Evolutionary conservation across 768 basidiomycete species (phyloP).

Genomic region (Clitopilus hobsonii): DNA sequence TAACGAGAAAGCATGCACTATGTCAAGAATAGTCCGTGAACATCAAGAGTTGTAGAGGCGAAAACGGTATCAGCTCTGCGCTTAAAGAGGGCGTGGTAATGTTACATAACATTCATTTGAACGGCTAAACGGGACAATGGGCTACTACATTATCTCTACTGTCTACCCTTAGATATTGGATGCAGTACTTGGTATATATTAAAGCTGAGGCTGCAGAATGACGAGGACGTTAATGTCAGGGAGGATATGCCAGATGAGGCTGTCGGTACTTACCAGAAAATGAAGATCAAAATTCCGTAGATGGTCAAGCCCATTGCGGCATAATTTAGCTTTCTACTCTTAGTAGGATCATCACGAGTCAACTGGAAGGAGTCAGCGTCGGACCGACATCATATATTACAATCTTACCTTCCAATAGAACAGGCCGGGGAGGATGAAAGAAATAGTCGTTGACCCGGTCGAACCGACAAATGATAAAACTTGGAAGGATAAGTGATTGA

Average conservation of each 20-base stretch:
- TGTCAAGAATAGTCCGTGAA: conserved; percentile 13
- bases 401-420: conserved; percentile 84
- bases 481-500: conserved; percentile 21
- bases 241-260: neutral
- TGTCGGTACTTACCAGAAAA: conserved; percentile 72
- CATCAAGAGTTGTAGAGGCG: neutral
- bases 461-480: conserved; percentile 96
- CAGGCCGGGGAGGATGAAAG: conserved; percentile 90
- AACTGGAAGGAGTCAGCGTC: too few species aligned
- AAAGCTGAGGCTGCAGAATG: conserved; percentile 58
- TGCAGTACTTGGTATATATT: conserved; percentile 68
- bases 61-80: neutral
- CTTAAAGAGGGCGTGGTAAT: neutral
- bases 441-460: conserved; percentile 94
- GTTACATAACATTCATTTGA: conserved; percentile 5
- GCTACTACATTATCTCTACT: conserved; percentile 14
- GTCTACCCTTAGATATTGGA: conserved; percentile 12
- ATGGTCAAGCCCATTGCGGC: conserved; percentile 60
- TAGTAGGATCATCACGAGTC: conserved; percentile 59
- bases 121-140: neutral
- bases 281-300: conserved; percentile 77
- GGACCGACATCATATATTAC: conserved; percentile 3
- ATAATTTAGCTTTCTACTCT: conserved; percentile 44
- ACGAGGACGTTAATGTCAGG: conserved; percentile 6
- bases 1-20: conserved; percentile 1